Evolutionary conservation across 331 rosid species (phyloP).

Genomic region (Arachis monticola): DNA sequence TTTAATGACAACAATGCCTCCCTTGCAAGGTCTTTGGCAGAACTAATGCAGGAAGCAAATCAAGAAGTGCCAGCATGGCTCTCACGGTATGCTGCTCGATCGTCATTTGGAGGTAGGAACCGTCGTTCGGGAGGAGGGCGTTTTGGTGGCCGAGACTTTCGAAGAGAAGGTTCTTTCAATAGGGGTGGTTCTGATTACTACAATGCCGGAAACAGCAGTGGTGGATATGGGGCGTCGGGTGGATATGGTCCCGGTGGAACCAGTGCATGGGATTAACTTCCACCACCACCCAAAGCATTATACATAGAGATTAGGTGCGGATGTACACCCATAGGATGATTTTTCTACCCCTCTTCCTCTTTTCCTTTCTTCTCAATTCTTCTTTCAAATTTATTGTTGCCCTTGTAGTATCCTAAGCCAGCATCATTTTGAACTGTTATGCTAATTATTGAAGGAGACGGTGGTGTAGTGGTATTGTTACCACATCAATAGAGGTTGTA

Average conservation of each 20-base stretch:
- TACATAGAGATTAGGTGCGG: conserved; percentile 56
- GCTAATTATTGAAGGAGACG: conserved; percentile 49
- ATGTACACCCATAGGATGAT: conserved; percentile 52
- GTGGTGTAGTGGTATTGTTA: conserved; percentile 48
- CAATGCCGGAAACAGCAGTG: conserved; percentile 60
- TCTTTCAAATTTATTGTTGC: conserved; percentile 32
- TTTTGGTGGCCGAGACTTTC: conserved; percentile 89
- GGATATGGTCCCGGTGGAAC: conserved; percentile 71
- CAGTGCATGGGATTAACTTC: conserved; percentile 92
- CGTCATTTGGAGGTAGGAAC: conserved; percentile 70
- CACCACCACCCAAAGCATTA: conserved; percentile 43
- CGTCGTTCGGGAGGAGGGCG: conserved; percentile 89
- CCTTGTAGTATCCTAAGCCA: conserved; percentile 40
- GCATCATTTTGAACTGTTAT: conserved; percentile 48
- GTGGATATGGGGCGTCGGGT: conserved; percentile 66
- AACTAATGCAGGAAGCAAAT: conserved; percentile 90
- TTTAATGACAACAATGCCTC: conserved; percentile 80
- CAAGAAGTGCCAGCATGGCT: conserved; percentile 96
- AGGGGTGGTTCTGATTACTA: conserved; percentile 84
- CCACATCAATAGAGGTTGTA: conserved; percentile 59
- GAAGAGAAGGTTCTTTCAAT: conserved; percentile 64
- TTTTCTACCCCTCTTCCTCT: not conserved
- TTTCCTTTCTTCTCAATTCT: conserved; percentile 4
- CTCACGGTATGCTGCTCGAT: conserved; percentile 72
- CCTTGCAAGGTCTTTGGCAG: conserved; percentile 77